Base-by-base conservation (phyloP, 1,284 basidiomycete genomes). In the Termitomyces sp. region DNA sequence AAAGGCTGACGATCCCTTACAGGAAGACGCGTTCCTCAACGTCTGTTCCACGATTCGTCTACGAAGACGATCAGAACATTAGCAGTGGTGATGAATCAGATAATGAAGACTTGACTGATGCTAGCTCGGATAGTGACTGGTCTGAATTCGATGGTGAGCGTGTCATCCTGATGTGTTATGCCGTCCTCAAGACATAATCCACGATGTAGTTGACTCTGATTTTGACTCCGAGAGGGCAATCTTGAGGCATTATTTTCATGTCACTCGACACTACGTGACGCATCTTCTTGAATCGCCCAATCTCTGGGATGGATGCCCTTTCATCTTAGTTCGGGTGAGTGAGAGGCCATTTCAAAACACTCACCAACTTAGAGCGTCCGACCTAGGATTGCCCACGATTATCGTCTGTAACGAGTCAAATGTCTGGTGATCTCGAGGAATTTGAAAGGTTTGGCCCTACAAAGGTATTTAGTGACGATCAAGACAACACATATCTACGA, bases 21-120 rank as follows among this genome's bases (percentile, higher is more conserved):
- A 85, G 83, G 41, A 75, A 74, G 58, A 80, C 79, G 8, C 81
- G 86, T 13, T 72, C 80, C 6, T 61, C 73, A 13, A 79, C 74
- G 3, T 69, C 72, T 59, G 50, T 68, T 59, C 50, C 63, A 39
- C 58, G 42, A 53, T 50, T 59, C 53, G 53, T 56, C 38, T 39
- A 61, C n/a, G 79, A 80, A 30, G 74, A 81, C 5, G 78, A 82
- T 49, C 62, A 65, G 30, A 78, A 75, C 52, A 74, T 83, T 61
- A 82, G 79, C 10, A 84, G 81, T 52, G 81, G 81, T 3, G 89
- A 91, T 60, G 90, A 92, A 67, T 91, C 89, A 1, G 90, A 91
- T 62, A 73, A 88, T 61, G 82, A 79, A 33, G 85, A 85, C 63
- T 61, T 86, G 41, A 85, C 81, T 2, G 83, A 84, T 44, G 68